Evolutionary conservation across 768 basidiomycete genomes (phyloP).

Genomic region (Auricularia heimuer): DNA sequence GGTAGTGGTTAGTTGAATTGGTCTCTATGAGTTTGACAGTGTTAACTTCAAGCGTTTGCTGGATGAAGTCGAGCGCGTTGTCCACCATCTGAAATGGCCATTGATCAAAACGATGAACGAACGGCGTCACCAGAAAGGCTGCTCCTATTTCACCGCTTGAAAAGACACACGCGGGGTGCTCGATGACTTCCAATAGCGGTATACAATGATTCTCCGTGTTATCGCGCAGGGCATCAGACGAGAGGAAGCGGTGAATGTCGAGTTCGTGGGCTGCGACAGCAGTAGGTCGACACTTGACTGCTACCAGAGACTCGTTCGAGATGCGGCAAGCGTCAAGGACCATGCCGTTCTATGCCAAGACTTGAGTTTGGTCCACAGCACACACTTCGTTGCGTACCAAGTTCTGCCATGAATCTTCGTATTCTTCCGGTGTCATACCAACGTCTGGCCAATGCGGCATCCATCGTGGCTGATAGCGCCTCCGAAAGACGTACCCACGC

Average conservation of each 20-base stretch:
- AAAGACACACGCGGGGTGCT: background rate
- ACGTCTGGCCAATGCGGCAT: background rate
- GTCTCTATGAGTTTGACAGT: background rate
- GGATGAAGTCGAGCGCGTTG: background rate
- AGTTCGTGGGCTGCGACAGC: background rate
- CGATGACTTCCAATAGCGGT: background rate
- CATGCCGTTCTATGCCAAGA: background rate
- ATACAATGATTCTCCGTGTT: background rate
- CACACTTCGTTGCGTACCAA: background rate
- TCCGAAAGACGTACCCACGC: background rate
- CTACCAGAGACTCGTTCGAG: background rate
- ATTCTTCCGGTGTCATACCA: background rate
- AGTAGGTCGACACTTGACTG: background rate
- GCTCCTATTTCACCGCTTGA: background rate
- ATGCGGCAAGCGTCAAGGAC: background rate
- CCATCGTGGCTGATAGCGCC: background rate
- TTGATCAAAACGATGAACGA: background rate
- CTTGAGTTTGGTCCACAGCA: background rate
- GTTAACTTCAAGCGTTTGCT: background rate
- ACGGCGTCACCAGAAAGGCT: background rate
- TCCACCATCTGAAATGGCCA: background rate
- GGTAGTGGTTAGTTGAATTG: background rate
- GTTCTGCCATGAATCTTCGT: background rate
- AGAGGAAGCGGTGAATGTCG: background rate
- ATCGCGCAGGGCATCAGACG: background rate